A percentile compares a stretch with the other conserved stretches of the same genome.
Conservation (phyloP, 1,139 yeast genomes). For the Pichia sp. region DNA sequence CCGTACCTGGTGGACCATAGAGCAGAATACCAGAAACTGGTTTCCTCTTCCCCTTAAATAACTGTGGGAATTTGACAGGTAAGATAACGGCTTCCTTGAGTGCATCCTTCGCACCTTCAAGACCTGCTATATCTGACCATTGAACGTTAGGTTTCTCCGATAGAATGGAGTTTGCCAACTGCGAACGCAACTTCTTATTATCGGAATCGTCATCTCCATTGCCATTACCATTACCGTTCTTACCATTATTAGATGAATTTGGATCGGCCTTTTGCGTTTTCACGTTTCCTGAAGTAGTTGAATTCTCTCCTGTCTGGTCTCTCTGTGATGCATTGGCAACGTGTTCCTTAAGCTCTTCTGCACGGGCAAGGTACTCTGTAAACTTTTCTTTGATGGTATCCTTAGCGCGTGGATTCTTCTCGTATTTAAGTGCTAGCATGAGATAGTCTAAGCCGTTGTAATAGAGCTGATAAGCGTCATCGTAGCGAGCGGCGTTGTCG, state of each 20-base stretch:
- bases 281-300: slow-evolving; percentile 49
- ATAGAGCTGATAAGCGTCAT: slow-evolving; percentile 89
- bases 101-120: slow-evolving; percentile 93
- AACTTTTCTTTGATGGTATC: slow-evolving; percentile 84
- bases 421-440: slow-evolving; percentile 94
- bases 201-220: slow-evolving; percentile 61
- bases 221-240: slow-evolving; percentile 44
- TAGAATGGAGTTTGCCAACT: slow-evolving; percentile 85
- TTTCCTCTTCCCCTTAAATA: slow-evolving; percentile 88
- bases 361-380: slow-evolving; percentile 86
- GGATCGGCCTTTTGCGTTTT: slow-evolving; percentile 45
- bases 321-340: slow-evolving; percentile 57
- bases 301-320: slow-evolving; percentile 42
- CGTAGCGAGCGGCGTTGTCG: slow-evolving; percentile 84
- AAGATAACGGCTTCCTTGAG: slow-evolving; percentile 94
- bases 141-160: slow-evolving; percentile 88
- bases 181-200: slow-evolving; percentile 84
- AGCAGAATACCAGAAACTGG: slow-evolving; percentile 89
- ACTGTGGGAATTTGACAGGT: slow-evolving; percentile 91
- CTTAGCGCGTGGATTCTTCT: slow-evolving; percentile 83
- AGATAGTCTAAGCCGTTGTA: slow-evolving; percentile 91
- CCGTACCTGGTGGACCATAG: slow-evolving; percentile 99
- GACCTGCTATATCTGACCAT: slow-evolving; percentile 96
- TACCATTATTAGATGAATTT: slow-evolving; percentile 39
- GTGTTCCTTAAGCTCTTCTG: slow-evolving; percentile 91